These are phyloP conservation scores for Austroboletus novae-zelandiae DNA, from an alignment of 1,284 basidiomycete genomes.

Conservation along the genomic window DNA sequence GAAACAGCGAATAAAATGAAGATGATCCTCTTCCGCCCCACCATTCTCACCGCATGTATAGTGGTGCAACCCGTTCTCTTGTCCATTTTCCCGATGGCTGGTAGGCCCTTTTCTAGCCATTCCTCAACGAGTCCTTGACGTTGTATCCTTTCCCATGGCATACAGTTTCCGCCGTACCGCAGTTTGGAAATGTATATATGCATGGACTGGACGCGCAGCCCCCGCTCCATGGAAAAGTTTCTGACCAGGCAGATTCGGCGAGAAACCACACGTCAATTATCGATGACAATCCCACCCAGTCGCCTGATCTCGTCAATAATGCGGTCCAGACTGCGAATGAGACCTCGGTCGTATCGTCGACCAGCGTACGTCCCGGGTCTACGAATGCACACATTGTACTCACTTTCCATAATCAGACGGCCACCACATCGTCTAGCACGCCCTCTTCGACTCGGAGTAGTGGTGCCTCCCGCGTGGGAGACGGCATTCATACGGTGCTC, in stretches of 20 bases:
- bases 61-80: slow-evolving; percentile 5
- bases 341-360: neutral
- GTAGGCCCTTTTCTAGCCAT: slow-evolving; percentile 1
- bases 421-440: neutral
- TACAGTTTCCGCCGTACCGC: slow-evolving; percentile 16
- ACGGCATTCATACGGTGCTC: slow-evolving; percentile 4
- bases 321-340: neutral
- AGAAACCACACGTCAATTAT: neutral
- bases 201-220: slow-evolving; percentile 9
- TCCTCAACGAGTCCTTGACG: neutral
- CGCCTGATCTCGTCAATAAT: neutral
- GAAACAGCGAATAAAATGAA: slow-evolving; percentile 5
- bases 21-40: slow-evolving; percentile 22
- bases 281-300: neutral
- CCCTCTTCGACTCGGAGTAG: slow-evolving; percentile 5
- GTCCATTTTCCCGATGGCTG: slow-evolving; percentile 8
- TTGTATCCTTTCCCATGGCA: neutral
- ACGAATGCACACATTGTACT: neutral
- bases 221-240: neutral
- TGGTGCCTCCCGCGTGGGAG: slow-evolving; percentile 9
- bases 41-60: slow-evolving; percentile 9
- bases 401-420: neutral
- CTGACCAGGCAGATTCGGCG: neutral
- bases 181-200: slow-evolving; percentile 16
- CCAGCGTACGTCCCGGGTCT: neutral